Evolutionary conservation across 164 flowering plant species (phyloP).

Genomic region (Chimonanthus salicifolius): DNA sequence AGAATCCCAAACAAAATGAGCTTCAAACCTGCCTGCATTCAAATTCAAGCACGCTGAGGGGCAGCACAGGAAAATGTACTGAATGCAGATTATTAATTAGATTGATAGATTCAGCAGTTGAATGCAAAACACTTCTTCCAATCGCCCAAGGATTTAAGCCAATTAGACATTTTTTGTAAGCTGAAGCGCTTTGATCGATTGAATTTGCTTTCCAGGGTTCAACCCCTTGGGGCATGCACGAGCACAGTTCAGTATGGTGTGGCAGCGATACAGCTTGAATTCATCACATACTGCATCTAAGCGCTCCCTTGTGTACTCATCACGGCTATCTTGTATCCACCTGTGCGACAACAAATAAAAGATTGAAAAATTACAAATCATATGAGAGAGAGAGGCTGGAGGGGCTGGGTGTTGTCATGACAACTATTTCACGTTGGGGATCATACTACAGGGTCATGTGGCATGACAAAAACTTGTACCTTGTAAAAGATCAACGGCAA

Average conservation of each 20-base stretch:
- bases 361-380: not conserved
- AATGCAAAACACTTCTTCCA: not conserved
- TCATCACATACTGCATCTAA: slow-evolving; percentile 76
- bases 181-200: slow-evolving; percentile 69
- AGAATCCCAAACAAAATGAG: not conserved
- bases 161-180: not conserved
- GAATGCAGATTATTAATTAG: not conserved
- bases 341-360: slow-evolving; percentile 26
- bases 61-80: not conserved
- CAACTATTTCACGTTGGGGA: too few relatives aligned
- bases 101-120: not conserved
- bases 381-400: too few relatives aligned
- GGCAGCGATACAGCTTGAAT: slow-evolving; percentile 95
- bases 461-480: too few relatives aligned
- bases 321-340: slow-evolving; percentile 97
- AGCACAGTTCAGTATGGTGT: slow-evolving; percentile 94
- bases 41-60: not conserved
- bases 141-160: not conserved
- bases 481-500: too few relatives aligned
- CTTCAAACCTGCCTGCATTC: not conserved
- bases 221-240: slow-evolving; percentile 97
- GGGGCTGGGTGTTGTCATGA: too few relatives aligned
- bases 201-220: slow-evolving; percentile 91
- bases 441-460: too few relatives aligned
- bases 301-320: slow-evolving; percentile 71